These are phyloP conservation scores for Sporothrix phasma DNA, from an alignment of 2,329 filamentous ascomycete species.

Conservation along the genomic window DNA sequence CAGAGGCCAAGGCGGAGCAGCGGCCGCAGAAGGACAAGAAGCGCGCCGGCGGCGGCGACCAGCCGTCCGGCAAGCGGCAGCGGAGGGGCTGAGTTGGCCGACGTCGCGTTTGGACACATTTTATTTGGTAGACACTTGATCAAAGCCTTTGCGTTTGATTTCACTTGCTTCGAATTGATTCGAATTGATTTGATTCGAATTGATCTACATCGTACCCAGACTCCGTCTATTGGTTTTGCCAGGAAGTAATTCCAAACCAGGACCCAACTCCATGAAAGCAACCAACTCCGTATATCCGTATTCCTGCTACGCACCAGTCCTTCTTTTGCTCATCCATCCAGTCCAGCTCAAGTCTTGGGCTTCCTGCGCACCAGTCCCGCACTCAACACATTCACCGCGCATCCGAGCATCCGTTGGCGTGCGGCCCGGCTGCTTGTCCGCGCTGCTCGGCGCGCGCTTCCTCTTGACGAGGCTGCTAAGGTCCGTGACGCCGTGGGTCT, in stretches of 20 bases:
- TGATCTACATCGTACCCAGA: not conserved
- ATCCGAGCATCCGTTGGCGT: too few relatives aligned
- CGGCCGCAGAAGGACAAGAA: not conserved
- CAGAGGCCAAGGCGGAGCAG: conserved; percentile 16
- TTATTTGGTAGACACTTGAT: not conserved
- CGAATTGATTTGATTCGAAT: too few relatives aligned
- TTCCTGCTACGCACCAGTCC: not conserved
- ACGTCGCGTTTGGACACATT: not conserved
- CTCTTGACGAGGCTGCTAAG: conserved; percentile 38
- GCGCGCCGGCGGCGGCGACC: not conserved
- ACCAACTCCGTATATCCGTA: not conserved
- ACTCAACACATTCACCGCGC: conserved; percentile 27
- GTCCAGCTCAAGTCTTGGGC: conserved; percentile 31
- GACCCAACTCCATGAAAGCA: not conserved
- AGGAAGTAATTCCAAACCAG: too few relatives aligned
- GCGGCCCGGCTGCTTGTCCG: not conserved
- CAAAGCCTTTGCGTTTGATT: not conserved
- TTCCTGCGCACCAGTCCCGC: conserved; percentile 43
- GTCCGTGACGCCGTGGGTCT: conserved; percentile 30
- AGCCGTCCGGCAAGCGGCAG: conserved; percentile 12
- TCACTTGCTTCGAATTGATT: too few relatives aligned
- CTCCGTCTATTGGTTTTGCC: too few relatives aligned
- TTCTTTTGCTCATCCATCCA: not conserved
- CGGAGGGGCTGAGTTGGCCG: not conserved
- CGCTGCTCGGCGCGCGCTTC: conserved; percentile 24